Evolutionary conservation across 805 yeast genomes (phyloP).

Genomic region (Kodamaea lidongshanica): DNA sequence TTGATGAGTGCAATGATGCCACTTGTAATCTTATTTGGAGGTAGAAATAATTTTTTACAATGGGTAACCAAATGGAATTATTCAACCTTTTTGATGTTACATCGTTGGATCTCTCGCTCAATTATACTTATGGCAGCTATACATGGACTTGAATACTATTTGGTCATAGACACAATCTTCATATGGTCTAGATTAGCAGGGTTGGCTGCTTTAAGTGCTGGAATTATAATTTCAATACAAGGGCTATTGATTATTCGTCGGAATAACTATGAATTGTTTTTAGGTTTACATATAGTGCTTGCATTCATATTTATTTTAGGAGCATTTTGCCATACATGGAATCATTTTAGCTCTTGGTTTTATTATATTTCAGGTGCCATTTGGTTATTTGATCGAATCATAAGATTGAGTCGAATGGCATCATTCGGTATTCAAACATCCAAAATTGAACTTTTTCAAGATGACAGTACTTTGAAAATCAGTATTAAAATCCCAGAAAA

Average conservation of each 20-base stretch:
- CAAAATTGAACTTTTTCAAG: slow-evolving; percentile 15
- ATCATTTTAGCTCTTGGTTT: slow-evolving; percentile 10
- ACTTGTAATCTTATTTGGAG: slow-evolving; percentile 28
- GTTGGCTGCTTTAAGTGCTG: slow-evolving; percentile 13
- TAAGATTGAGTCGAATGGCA: slow-evolving; percentile 16
- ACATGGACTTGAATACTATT: slow-evolving; percentile 27
- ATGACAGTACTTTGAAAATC: slow-evolving; percentile 21
- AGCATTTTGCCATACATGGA: slow-evolving; percentile 13
- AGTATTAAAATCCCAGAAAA: slow-evolving; percentile 17
- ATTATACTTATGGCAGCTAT: slow-evolving; percentile 35
- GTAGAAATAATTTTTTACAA: slow-evolving; percentile 33
- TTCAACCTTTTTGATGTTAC: slow-evolving; percentile 50
- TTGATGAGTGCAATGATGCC: slow-evolving; percentile 27
- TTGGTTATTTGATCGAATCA: slow-evolving; percentile 20
- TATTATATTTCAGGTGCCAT: slow-evolving; percentile 16
- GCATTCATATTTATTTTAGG: slow-evolving; percentile 18
- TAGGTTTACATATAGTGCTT: slow-evolving; percentile 18
- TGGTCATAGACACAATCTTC: no score
- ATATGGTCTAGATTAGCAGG: no score
- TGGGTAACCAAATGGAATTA: slow-evolving; percentile 34
- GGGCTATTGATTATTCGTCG: slow-evolving; percentile 16
- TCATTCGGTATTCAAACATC: slow-evolving; percentile 21
- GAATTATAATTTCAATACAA: slow-evolving; percentile 15
- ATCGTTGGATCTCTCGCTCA: slow-evolving; percentile 51
- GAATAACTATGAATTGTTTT: slow-evolving; percentile 18